Conservation (phyloP, 176 grass and related monocot genomes). For the Paspalum vaginatum region DNA sequence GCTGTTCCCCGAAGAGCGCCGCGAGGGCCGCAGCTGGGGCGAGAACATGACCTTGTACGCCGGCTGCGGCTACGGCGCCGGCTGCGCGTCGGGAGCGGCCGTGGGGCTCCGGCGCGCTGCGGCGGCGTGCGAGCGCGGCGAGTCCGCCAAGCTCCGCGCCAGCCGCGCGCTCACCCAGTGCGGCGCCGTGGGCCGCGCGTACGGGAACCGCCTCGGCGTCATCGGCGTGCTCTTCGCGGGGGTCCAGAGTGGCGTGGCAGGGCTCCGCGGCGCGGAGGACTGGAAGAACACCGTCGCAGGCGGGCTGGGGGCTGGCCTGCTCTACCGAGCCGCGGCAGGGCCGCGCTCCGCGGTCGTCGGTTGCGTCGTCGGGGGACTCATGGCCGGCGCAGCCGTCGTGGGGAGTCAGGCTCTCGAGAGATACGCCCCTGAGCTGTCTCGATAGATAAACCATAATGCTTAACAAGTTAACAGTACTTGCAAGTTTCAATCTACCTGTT, state of each 20-base stretch:
- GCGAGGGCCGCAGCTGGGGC: conserved; percentile 47
- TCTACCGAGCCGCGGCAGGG: conserved; percentile 50
- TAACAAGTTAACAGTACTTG: no score
- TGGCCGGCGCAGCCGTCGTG: conserved; percentile 56
- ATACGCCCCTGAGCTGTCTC: conserved; percentile 50
- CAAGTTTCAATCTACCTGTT: conserved; percentile 17
- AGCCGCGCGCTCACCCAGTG: conserved; percentile 72
- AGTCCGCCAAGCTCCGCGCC: conserved; percentile 67
- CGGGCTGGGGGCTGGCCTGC: conserved; percentile 55
- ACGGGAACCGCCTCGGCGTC: conserved; percentile 61
- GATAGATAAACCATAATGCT: conserved; percentile 36
- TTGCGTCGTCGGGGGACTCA: conserved; percentile 57
- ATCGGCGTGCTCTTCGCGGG: conserved; percentile 62
- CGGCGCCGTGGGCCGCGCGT: conserved; percentile 61
- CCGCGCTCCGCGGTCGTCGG: conserved; percentile 56
- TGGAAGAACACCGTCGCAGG: conserved; percentile 78
- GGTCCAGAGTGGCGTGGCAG: conserved; percentile 57
- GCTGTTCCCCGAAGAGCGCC: conserved; percentile 59
- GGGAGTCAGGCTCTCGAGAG: conserved; percentile 51
- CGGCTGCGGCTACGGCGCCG: conserved; percentile 53
- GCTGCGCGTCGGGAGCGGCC: conserved; percentile 35
- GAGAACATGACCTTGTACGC: conserved; percentile 63
- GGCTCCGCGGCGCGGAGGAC: conserved; percentile 58
- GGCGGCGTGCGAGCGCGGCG: conserved; percentile 53
- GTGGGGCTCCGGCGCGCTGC: conserved; percentile 50